Base-by-base conservation (phyloP, 805 yeast genomes). In the Metschnikowia arizonensis region DNA sequence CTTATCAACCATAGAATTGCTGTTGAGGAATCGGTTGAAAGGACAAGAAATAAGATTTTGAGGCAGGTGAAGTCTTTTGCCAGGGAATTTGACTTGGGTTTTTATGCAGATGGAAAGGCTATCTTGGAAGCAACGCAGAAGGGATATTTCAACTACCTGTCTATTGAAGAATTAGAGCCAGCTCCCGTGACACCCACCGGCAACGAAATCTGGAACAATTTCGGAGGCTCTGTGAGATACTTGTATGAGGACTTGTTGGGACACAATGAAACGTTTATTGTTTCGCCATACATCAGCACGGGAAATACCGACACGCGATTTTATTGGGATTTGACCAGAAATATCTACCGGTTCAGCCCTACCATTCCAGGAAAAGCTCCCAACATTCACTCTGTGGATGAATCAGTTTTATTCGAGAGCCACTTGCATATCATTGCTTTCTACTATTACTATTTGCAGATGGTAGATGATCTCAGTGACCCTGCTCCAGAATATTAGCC, bases 171-270 rank as follows among this genome's bases (percentile, higher is more conserved):
- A 1, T 55, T 76, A 24, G 72, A 66, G 23, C 72, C 76, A n/a
- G 74, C 80, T 0, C 78, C 78, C 3, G 58, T 64, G 6, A 61
- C 78, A 3, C 78, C 80, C 7, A 49, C 58, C 7, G 50, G 66
- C 26, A 74, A 70, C 31, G 66, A 63, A 1, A 62, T 70, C 11
- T 84, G 87, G 86, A 33, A 49, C 15, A 21, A 33, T 11, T 72
- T 85, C 45, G 75, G 84, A 0, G 91, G 91, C 10, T 73, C 83
- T 14, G 67, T 82, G 30, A 75, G 82, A 50, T 76, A 78, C 47
- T 73, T 85, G 39, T 78, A 77, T 56, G 87, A 83, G 60, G 82
- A 82, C 32, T 58, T 74, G 47, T 69, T 70, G 4, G 67, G 68
- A 51, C 12, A 33, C 14, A 40, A 47, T 38, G 51, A 47, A 4